Conservation (phyloP, 2,329 filamentous ascomycete species). For the Pseudocercospora fijiensis region DNA sequence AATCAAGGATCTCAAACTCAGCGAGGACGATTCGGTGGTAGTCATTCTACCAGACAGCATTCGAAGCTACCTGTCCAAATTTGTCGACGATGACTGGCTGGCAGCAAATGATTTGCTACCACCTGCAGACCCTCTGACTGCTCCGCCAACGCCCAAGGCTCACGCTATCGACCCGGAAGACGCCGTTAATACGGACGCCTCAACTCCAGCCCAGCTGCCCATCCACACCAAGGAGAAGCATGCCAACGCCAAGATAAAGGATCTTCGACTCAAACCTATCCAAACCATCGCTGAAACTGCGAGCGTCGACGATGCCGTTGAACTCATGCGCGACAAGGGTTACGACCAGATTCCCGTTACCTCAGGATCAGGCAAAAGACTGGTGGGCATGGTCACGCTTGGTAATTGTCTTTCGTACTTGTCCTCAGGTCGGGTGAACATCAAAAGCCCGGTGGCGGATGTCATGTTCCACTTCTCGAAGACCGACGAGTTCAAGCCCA, state of each 20-base stretch:
- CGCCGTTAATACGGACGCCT: constrained; percentile 19
- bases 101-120: constrained; percentile 91
- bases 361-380: constrained; percentile 61
- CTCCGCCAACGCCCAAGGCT: constrained; percentile 37
- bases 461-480: constrained; percentile 97
- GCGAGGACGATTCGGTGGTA: constrained; percentile 82
- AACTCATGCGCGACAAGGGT: constrained; percentile 96
- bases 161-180: constrained; percentile 37
- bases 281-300: constrained; percentile 74
- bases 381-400: constrained; percentile 90
- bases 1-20: constrained; percentile 71
- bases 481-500: constrained; percentile 86
- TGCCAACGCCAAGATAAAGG: constrained; percentile 72
- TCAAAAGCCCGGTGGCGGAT: constrained; percentile 70
- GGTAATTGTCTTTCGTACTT: constrained; percentile 93
- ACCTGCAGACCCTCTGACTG: constrained; percentile 52
- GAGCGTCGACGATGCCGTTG: constrained; percentile 81
- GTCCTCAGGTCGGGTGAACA: constrained; percentile 74
- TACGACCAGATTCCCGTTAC: constrained; percentile 97
- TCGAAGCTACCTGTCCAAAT: constrained; percentile 95
- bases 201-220: constrained; percentile 22
- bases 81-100: constrained; percentile 98
- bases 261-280: constrained; percentile 87
- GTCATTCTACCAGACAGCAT: constrained; percentile 94
- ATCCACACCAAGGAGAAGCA: constrained; percentile 61